phyloP scores from a whole-genome alignment of 2,329 filamentous ascomycete genomes.

The Pseudogymnoascus sp. region DNA sequence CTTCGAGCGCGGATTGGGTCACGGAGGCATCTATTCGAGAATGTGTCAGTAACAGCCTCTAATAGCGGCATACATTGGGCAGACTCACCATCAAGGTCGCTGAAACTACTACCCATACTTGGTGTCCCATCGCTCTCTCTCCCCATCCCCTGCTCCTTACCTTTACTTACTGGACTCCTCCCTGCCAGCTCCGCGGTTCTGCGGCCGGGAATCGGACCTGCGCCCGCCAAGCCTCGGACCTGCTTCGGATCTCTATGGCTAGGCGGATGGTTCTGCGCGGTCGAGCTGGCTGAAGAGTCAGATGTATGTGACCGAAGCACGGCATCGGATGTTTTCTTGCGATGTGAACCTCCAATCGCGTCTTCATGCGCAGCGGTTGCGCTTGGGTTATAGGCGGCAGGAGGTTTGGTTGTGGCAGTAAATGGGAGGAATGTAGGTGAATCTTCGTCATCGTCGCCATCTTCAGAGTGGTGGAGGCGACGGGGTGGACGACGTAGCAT shows the following conservation, averaged over 20 bases:
- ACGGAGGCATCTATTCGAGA: constrained; percentile 60
- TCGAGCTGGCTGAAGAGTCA: constrained; percentile 54
- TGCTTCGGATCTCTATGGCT: constrained; percentile 16
- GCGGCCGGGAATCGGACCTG: constrained; percentile 49
- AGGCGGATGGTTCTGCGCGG: constrained; percentile 18
- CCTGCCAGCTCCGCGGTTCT: constrained; percentile 52
- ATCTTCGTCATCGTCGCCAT: constrained; percentile 26
- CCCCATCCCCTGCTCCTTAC: constrained; percentile 32
- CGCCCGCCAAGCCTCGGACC: constrained; percentile 15
- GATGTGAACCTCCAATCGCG: constrained; percentile 21
- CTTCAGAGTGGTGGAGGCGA: constrained; percentile 22
- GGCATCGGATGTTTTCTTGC: constrained; percentile 18
- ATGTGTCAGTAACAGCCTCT: constrained; percentile 12
- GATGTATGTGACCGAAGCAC: constrained; percentile 38
- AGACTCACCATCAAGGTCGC: constrained; percentile 65
- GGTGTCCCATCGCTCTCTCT: constrained; percentile 66
- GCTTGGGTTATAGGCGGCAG: constrained; percentile 23
- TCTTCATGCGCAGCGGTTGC: constrained; percentile 21
- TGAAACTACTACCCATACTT: constrained; percentile 80
- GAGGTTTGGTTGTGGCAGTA: constrained; percentile 4
- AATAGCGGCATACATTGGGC: neutral
- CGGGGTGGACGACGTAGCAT: constrained; percentile 26
- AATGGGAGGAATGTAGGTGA: constrained; percentile 28
- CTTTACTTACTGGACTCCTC: constrained; percentile 44
- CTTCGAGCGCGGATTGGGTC: constrained; percentile 72